Evolutionary conservation across 257 asterid species (phyloP), one percentile per base, ranked within the genome.

Genomic region (Nicotiana benthamiana): DNA sequence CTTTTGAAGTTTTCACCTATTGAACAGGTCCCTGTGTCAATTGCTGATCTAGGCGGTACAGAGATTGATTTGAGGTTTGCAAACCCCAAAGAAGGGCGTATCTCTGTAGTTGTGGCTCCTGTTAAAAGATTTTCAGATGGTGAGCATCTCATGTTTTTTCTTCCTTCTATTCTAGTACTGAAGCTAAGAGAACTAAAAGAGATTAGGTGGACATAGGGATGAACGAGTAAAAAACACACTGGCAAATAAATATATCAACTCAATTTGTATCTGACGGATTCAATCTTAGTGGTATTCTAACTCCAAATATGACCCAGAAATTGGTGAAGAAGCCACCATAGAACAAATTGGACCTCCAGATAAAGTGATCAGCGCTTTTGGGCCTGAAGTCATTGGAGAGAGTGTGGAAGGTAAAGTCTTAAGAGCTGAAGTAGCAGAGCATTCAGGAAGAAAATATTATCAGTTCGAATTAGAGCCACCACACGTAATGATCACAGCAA

Each of bases 11-110:
- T 77, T 36, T 77, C 74, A 57, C 2, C 59, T 59, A 56, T 57
- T 48, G 59, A 56, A 84, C 86, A 93, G 98, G 97, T 92, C 80
- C 99, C 99, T n/a, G 99, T 95, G 32, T 95, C 98, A 24, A 95
- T 95, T 83, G 99, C 98, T 56, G 99, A 95, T 82, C 87, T 95
- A 30, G 99, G 99, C 80, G 99, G 99, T 83, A 95, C 99, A 3
- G 99, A 93, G 89, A 95, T 95, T 64, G 99, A 95, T 84, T 84
- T 95, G 93, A 89, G 99, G 83, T 95, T 95, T 20, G 92, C 92
- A 12, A 93, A 82, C 86, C 91, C 97, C 1, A 92, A 91, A 86
- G 88, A 93, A 87, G 99, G 99, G 80, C 93, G 97, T 30, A 53
- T 90, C 17, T 89, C 34, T 72, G 99, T 95, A 70, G 86, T 95